Conservation (phyloP, 2,329 filamentous ascomycete species). For the Paecilomyces formosus region DNA sequence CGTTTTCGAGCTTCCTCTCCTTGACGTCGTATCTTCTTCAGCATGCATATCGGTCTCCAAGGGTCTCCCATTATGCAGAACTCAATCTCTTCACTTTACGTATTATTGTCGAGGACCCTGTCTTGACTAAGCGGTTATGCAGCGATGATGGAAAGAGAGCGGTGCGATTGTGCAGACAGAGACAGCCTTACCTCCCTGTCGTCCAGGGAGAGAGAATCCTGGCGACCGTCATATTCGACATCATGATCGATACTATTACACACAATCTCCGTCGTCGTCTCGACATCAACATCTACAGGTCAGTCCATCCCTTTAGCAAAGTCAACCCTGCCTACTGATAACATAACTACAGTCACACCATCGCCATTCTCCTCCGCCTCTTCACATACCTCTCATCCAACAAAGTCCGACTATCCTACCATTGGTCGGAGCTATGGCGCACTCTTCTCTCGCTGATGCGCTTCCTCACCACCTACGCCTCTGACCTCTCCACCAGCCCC, state of each 20-base stretch:
- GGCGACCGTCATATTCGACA: slow-evolving; percentile 71
- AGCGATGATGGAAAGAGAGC: slow-evolving; percentile 65
- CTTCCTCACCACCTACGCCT: slow-evolving; percentile 80
- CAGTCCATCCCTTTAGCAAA: slow-evolving; percentile 6
- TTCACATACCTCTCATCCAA: slow-evolving; percentile 78
- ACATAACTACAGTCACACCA: slow-evolving; percentile 47
- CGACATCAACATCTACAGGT: slow-evolving; percentile 76
- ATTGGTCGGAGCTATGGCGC: slow-evolving; percentile 94
- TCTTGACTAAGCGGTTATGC: slow-evolving; percentile 75
- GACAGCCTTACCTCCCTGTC: slow-evolving; percentile 74
- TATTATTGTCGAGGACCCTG: slow-evolving; percentile 76
- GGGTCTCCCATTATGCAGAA: slow-evolving; percentile 75
- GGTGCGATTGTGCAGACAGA: slow-evolving; percentile 81
- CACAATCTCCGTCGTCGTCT: slow-evolving; percentile 84
- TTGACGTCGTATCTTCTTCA: slow-evolving; percentile 88
- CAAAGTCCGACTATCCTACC: slow-evolving; percentile 73
- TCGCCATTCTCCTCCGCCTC: slow-evolving; percentile 75
- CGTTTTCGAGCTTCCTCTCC: slow-evolving; percentile 76
- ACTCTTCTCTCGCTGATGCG: slow-evolving; percentile 79
- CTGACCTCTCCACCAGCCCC: slow-evolving; percentile 62
- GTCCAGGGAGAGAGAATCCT: slow-evolving; percentile 66
- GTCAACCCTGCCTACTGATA: not conserved
- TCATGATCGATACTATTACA: slow-evolving; percentile 83
- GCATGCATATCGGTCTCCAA: slow-evolving; percentile 76
- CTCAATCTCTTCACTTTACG: slow-evolving; percentile 79